Percentiles rank a stretch among this genome's conserved stretches.
These are phyloP conservation scores for Cryptomeria japonica DNA, from an alignment of 75 land plant species.

Conservation along the genomic window DNA sequence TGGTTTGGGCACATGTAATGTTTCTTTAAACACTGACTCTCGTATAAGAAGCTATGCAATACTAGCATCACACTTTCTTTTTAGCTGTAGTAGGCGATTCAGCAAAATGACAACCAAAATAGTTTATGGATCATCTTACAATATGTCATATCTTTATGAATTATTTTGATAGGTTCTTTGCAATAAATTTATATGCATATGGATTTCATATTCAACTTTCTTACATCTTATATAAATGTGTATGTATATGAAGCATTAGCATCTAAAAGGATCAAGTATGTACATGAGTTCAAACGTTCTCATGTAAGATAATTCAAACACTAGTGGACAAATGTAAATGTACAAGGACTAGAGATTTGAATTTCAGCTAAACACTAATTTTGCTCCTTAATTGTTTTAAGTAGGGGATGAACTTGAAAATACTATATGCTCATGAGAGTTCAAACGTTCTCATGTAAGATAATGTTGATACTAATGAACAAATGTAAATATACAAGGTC, in stretches of 20 bases:
- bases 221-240: neutral
- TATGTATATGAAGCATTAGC: neutral
- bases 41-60: neutral
- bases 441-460: too few relatives aligned
- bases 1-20: neutral
- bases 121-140: neutral
- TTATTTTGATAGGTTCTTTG: too few relatives aligned
- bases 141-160: neutral
- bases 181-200: too few relatives aligned
- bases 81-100: neutral
- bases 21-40: neutral
- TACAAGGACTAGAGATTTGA: neutral
- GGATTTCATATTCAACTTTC: neutral
- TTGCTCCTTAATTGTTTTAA: neutral
- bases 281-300: too few relatives aligned
- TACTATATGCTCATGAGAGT: neutral
- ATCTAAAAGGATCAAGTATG: too few relatives aligned
- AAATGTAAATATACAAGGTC: too few relatives aligned
- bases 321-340: neutral
- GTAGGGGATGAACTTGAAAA: neutral
- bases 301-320: too few relatives aligned
- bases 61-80: neutral
- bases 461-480: too few relatives aligned
- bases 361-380: neutral
- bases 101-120: neutral